Evolutionary conservation across 2,329 filamentous ascomycete species (phyloP), one percentile per base, ranked within the genome.

Genomic region (Bipolaris cookei): DNA sequence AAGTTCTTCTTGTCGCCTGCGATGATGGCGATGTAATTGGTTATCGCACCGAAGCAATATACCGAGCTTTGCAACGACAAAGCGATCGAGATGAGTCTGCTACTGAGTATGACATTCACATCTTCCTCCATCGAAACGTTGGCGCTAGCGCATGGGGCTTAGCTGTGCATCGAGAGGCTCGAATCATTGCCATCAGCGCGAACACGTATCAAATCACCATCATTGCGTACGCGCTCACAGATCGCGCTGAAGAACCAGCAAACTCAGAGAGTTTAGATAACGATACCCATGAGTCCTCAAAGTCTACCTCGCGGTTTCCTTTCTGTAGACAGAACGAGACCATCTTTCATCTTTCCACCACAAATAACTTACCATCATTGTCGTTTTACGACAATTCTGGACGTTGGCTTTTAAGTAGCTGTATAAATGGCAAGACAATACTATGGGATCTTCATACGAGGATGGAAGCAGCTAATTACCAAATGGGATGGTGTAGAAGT

Each of bases 141-240:
- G 85, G 86, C 1, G 79, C 78, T 21, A 94, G 91, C 58, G 94
- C 93, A 2, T 99, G 95, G 95, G 95, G 94, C 0, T 77, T 97
- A 45, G 89, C 92, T 6, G 83, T 97, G 10, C 94, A 98, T 73
- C 83, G 86, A 59, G 80, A 88, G 61, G 91, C 91, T n/a, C 87
- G 93, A 0, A 80, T 97, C 59, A 89, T 99, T 61, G 95, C 94
- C 0, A 88, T 96, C 37, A 91, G 90, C 66, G 88, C 90, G 0
- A 99, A 99, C 72, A 84, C 83, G 0, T 79, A 81, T 20, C 69
- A 79, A 14, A 82, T 90, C 25, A 83, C 81, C 3, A 79, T 89
- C 0, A 84, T 86, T 65, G 84, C 85, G 13, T 85, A 86, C 65
- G 86, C 83, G 0, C 77, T 89, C 50, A 54, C 65, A 47, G 38